Percentiles rank a stretch among this genome's conserved stretches.
phyloP scores from a whole-genome alignment of 345 rosid genomes.

The Dimocarpus longan region DNA sequence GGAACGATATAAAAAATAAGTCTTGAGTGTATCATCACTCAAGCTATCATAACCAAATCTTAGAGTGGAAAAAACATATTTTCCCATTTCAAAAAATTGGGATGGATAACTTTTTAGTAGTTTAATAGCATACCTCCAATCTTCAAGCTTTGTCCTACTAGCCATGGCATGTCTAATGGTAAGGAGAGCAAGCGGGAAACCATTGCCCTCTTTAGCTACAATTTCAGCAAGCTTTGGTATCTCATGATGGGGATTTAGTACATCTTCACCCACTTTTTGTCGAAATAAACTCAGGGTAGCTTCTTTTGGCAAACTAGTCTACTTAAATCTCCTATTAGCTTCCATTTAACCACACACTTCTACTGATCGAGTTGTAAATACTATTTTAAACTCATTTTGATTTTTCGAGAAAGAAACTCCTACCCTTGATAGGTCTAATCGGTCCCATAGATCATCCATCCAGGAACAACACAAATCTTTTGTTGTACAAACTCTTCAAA shows the following conservation, averaged over 20 bases:
- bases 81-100: not conserved
- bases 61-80: too few relatives aligned
- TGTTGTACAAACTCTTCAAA: too few relatives aligned
- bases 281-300: not conserved
- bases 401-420: not conserved
- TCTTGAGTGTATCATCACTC: too few relatives aligned
- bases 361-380: not conserved
- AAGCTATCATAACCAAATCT: too few relatives aligned
- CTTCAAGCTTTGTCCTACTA: not conserved
- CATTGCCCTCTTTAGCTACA: not conserved
- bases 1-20: too few relatives aligned
- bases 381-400: too few relatives aligned
- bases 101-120: not conserved
- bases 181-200: conserved; percentile 12
- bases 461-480: not conserved
- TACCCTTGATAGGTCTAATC: not conserved
- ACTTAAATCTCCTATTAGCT: not conserved
- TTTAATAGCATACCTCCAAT: not conserved
- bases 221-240: too few relatives aligned
- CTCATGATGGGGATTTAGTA: not conserved
- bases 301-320: not conserved
- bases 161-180: not conserved
- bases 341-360: not conserved
- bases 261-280: not conserved
- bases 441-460: not conserved